Evolutionary conservation across 768 basidiomycete species (phyloP).

Genomic region (Rhodosporidiobolus odoratus): DNA sequence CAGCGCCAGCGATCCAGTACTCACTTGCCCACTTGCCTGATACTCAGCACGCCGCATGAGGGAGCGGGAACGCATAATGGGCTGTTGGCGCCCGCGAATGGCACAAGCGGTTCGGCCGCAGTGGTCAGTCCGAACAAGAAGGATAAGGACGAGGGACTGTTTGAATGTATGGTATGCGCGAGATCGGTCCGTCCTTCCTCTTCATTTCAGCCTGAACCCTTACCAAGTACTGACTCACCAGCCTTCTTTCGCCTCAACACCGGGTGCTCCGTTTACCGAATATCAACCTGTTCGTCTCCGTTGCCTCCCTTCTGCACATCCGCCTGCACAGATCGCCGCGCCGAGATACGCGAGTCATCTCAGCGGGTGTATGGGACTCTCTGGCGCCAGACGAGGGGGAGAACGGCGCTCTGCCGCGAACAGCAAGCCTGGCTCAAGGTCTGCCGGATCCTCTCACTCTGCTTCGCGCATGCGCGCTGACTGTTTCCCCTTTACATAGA

Average conservation of each 20-base stretch:
- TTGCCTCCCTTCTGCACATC: neutral
- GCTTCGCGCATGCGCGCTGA: neutral
- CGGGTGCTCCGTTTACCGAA: neutral
- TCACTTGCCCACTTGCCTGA: neutral
- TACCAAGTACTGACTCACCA: no score
- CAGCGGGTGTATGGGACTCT: conserved; percentile 16
- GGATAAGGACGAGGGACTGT: conserved; percentile 30
- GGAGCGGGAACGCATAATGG: neutral
- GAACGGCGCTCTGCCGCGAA: no score
- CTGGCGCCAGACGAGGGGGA: no score
- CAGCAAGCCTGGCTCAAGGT: neutral
- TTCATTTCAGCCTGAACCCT: no score
- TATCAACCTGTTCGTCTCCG: neutral
- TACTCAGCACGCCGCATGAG: neutral
- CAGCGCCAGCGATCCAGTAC: neutral
- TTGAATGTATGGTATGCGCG: conserved; percentile 26
- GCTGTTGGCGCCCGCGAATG: no score
- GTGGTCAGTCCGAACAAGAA: conserved; percentile 26
- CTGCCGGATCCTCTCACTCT: neutral
- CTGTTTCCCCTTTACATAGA: neutral
- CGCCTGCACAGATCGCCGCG: conserved; percentile 14
- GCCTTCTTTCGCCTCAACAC: neutral
- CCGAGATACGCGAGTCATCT: conserved; percentile 33
- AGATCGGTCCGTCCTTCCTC: neutral
- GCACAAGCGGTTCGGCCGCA: neutral